These are phyloP conservation scores for Neopestalotiopsis sp. DNA, from an alignment of 2,329 filamentous ascomycete genomes.

Conservation along the genomic window DNA sequence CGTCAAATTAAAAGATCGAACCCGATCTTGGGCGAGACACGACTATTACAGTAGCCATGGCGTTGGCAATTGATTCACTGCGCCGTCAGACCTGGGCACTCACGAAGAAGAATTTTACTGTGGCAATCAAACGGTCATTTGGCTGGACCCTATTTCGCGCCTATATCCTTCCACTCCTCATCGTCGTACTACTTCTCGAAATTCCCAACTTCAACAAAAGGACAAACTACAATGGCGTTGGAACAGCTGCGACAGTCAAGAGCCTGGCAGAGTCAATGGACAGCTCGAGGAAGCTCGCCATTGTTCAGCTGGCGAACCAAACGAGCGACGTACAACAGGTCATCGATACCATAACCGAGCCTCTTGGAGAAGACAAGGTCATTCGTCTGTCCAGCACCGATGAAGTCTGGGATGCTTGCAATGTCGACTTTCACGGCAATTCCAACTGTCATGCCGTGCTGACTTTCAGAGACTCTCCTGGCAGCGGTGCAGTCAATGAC, in stretches of 20 bases:
- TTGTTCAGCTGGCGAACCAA: conserved; percentile 27
- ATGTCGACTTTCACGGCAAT: conserved; percentile 56
- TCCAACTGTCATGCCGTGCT: conserved; percentile 76
- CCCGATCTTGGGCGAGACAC: background rate
- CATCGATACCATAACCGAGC: conserved; percentile 28
- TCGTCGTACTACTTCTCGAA: conserved; percentile 32
- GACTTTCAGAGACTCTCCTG: conserved; percentile 73
- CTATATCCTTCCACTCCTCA: conserved; percentile 30
- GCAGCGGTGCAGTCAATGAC: conserved; percentile 52
- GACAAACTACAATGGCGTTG: conserved; percentile 28
- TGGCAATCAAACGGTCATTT: conserved; percentile 30
- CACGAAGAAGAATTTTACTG: conserved; percentile 33
- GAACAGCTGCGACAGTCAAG: conserved; percentile 23
- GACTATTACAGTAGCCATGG: conserved; percentile 2
- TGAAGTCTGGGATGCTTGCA: conserved; percentile 27
- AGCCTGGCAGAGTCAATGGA: conserved; percentile 30
- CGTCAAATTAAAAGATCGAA: background rate
- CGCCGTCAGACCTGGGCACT: conserved; percentile 33
- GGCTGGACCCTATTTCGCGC: conserved; percentile 32
- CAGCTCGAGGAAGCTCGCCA: conserved; percentile 29
- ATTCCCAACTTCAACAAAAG: conserved; percentile 31
- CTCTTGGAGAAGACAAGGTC: conserved; percentile 26
- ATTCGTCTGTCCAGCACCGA: conserved; percentile 24
- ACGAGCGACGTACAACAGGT: conserved; percentile 31
- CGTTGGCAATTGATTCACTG: conserved; percentile 17